Evolutionary conservation across 768 basidiomycete genomes (phyloP).

Genomic region (Psilocybe azurescens): DNA sequence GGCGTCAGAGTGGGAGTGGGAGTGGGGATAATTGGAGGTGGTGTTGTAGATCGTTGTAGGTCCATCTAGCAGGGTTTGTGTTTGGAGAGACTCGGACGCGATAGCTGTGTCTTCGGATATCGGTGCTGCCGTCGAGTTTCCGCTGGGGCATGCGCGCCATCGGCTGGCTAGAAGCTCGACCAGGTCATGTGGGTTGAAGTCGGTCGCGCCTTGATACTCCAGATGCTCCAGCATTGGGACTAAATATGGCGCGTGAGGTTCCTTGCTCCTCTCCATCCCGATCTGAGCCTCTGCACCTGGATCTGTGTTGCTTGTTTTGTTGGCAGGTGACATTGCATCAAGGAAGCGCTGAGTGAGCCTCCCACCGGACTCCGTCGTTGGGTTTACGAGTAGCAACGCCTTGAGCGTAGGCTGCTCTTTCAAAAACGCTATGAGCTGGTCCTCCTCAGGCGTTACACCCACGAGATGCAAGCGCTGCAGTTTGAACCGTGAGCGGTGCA

Average conservation of each 20-base stretch:
- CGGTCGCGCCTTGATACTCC: slow-evolving; percentile 23
- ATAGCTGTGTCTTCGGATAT: background rate
- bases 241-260: background rate
- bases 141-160: slow-evolving; percentile 10
- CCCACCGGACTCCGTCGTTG: slow-evolving; percentile 20
- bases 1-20: too few relatives aligned
- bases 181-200: slow-evolving; percentile 19
- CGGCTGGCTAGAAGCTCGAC: slow-evolving; percentile 18
- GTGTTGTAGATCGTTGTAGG: too few relatives aligned
- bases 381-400: slow-evolving; percentile 23
- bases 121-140: too few relatives aligned
- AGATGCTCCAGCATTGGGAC: slow-evolving; percentile 15
- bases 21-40: background rate
- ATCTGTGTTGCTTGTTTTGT: too few relatives aligned
- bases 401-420: slow-evolving; percentile 17
- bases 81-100: too few relatives aligned
- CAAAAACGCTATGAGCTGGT: slow-evolving; percentile 20
- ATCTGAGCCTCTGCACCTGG: background rate
- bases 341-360: slow-evolving; percentile 20
- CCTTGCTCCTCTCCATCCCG: background rate
- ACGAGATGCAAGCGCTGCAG: slow-evolving; percentile 25
- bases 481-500: slow-evolving; percentile 20
- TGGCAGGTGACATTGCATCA: slow-evolving; percentile 18
- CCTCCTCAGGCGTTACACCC: slow-evolving; percentile 24
- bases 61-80: too few relatives aligned